These are phyloP conservation scores for Coniochaeta hoffmannii DNA, from an alignment of 2,329 filamentous ascomycete genomes.

Conservation along the genomic window DNA sequence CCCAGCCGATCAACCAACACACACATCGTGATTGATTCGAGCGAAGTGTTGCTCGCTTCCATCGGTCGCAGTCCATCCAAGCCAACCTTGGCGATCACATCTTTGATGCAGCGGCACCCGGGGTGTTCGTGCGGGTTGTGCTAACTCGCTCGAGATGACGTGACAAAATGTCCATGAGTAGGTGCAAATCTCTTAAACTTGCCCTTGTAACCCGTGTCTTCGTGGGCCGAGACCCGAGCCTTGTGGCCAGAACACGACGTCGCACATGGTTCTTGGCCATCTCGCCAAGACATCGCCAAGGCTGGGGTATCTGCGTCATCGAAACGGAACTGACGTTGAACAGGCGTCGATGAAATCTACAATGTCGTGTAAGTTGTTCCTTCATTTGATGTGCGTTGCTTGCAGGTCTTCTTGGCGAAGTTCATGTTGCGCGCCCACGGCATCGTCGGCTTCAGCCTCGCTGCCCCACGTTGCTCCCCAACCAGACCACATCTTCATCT, in stretches of 20 bases:
- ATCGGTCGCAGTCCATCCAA: not conserved
- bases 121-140: not conserved
- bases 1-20: constrained; percentile 1
- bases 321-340: constrained; percentile 19
- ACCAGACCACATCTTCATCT: not conserved
- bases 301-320: constrained; percentile 40
- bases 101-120: not conserved
- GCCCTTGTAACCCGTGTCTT: not conserved
- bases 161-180: constrained; percentile 4
- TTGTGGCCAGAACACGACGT: not conserved
- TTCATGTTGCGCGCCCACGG: constrained; percentile 1
- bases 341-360: constrained; percentile 25
- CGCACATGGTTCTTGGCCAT: not conserved
- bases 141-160: not conserved
- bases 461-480: not conserved
- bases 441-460: constrained; percentile 1
- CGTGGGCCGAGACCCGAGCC: not conserved
- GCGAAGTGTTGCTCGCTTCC: not conserved
- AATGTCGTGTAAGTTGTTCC: constrained; percentile 22
- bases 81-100: not conserved
- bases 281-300: constrained; percentile 21
- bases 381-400: not conserved
- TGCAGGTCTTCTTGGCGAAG: not conserved
- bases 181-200: not conserved
- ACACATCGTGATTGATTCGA: not conserved